These are phyloP conservation scores for Sisymbrium altissimum DNA, from an alignment of 345 rosid genomes.

Conservation along the genomic window DNA sequence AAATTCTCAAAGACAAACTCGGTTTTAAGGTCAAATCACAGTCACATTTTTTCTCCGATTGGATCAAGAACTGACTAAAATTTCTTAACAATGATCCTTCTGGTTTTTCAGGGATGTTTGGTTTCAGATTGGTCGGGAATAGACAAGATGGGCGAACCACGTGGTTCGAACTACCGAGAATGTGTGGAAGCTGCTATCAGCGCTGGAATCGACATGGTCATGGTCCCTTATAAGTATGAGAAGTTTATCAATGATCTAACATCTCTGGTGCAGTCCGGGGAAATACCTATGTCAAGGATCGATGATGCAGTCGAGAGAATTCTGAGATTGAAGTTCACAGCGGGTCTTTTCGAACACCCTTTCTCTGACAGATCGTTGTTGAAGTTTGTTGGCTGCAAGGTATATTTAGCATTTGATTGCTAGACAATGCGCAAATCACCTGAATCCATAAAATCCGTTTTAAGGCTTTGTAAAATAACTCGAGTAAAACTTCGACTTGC, in stretches of 20 bases:
- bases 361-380: conserved; percentile 63
- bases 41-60: neutral
- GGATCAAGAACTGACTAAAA: neutral
- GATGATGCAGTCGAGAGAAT: conserved; percentile 77
- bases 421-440: neutral
- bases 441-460: neutral
- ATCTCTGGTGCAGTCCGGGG: conserved; percentile 55
- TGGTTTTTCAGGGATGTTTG: conserved; percentile 58
- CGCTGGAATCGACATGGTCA: conserved; percentile 87
- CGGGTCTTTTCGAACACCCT: conserved; percentile 75
- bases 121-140: conserved; percentile 78
- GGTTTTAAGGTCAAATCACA: conserved; percentile 57
- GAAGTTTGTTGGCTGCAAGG: conserved; percentile 66
- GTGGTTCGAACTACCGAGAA: conserved; percentile 60
- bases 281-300: conserved; percentile 56
- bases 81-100: neutral
- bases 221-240: conserved; percentile 54
- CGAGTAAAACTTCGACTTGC: neutral
- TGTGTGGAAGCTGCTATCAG: conserved; percentile 56
- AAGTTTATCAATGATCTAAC: conserved; percentile 45
- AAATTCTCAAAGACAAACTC: conserved; percentile 60
- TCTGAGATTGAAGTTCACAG: conserved; percentile 71
- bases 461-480: neutral
- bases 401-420: neutral
- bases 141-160: conserved; percentile 51